Evolutionary conservation across 2,329 filamentous ascomycete species (phyloP).

Genomic region (Colletotrichum acutatum): DNA sequence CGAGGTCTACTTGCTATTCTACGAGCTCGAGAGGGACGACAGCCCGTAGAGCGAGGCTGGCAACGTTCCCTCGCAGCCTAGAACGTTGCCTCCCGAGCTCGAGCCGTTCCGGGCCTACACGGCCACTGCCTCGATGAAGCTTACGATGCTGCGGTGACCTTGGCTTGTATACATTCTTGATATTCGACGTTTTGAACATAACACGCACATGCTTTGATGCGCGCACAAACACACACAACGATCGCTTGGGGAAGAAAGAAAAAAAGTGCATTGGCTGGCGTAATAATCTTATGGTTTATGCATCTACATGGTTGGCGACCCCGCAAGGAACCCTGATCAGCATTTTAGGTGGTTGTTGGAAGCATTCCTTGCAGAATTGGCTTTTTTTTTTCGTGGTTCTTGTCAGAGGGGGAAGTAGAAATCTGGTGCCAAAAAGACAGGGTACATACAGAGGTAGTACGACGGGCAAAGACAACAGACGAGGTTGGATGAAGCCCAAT

Average conservation of each 20-base stretch:
- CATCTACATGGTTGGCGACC: not conserved
- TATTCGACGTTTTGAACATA: constrained; percentile 6
- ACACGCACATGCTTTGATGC: not conserved
- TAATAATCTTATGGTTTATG: not conserved
- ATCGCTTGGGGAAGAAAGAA: not conserved
- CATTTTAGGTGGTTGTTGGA: not conserved
- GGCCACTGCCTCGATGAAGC: constrained; percentile 10
- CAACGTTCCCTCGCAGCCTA: constrained; percentile 9
- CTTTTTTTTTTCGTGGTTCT: too few relatives aligned
- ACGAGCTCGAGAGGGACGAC: constrained; percentile 77
- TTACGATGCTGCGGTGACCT: constrained; percentile 19
- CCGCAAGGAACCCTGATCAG: not conserved
- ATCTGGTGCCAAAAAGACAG: not conserved
- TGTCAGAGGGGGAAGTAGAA: not conserved
- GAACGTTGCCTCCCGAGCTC: constrained; percentile 24
- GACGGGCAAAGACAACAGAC: not conserved
- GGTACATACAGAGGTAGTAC: not conserved
- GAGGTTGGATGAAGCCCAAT: not conserved
- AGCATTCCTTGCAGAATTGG: not conserved
- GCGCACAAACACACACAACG: not conserved
- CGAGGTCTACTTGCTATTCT: constrained; percentile 96
- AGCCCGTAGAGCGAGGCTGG: constrained; percentile 37
- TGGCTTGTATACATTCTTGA: not conserved
- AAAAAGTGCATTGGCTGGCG: constrained; percentile 24
- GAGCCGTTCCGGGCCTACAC: constrained; percentile 23